Percentiles rank a stretch among this genome's conserved stretches.
Conservation (phyloP, 2,329 filamentous ascomycete genomes). For the Fusarium coicis region DNA sequence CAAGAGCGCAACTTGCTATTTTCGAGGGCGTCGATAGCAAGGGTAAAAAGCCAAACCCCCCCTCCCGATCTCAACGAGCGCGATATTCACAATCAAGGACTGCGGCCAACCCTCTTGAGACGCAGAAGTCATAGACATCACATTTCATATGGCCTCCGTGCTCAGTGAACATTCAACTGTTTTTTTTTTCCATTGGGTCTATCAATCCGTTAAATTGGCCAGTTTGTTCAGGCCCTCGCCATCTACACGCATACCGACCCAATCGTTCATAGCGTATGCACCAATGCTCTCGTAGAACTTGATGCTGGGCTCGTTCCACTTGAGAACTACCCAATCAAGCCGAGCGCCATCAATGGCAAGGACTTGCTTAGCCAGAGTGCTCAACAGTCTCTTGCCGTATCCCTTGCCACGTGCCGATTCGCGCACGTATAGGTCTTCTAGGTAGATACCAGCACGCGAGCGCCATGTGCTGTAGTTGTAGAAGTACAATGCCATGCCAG, state of each 20-base stretch:
- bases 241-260: constrained; percentile 81
- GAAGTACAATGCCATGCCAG: constrained; percentile 90
- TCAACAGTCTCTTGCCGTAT: constrained; percentile 81
- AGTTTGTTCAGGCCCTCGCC: constrained; percentile 71
- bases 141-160: neutral
- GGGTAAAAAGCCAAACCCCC: constrained; percentile 32
- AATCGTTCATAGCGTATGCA: constrained; percentile 73
- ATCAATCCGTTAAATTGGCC: constrained; percentile 56
- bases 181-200: neutral
- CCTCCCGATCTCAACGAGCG: neutral
- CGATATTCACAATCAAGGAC: constrained; percentile 24
- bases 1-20: constrained; percentile 53
- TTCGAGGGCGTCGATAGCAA: constrained; percentile 58
- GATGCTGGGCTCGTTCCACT: constrained; percentile 93
- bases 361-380: constrained; percentile 82
- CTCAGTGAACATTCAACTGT: neutral
- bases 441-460: constrained; percentile 85
- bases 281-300: constrained; percentile 83
- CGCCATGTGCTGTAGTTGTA: constrained; percentile 97
- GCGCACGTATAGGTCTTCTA: constrained; percentile 92
- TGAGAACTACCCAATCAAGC: constrained; percentile 90
- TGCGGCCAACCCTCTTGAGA: neutral
- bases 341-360: constrained; percentile 76
- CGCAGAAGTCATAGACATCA: neutral
- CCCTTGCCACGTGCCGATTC: constrained; percentile 76